A percentile compares a stretch with the other conserved stretches of the same genome.
Conservation (phyloP, 2,329 filamentous ascomycete genomes). For the Aspergillus sp. region DNA sequence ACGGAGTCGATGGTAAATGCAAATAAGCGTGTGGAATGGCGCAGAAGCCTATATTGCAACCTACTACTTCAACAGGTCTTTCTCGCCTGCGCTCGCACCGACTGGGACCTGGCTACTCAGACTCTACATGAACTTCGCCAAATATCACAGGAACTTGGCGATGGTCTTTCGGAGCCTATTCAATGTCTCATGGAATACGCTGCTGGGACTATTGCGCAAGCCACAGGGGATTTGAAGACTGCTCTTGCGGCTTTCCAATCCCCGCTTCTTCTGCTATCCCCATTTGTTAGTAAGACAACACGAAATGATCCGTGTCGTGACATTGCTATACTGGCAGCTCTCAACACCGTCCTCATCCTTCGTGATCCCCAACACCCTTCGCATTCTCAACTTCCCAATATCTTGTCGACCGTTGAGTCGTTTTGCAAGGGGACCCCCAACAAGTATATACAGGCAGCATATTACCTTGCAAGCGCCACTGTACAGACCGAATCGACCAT, state of each 20-base stretch:
- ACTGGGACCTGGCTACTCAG: constrained; percentile 62
- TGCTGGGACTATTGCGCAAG: constrained; percentile 70
- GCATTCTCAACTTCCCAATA: constrained; percentile 53
- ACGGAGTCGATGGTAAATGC: constrained; percentile 55
- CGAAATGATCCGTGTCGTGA: constrained; percentile 55
- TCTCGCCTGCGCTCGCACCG: constrained; percentile 63
- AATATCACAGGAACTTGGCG: constrained; percentile 41
- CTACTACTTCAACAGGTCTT: constrained; percentile 68
- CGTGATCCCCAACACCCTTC: constrained; percentile 57
- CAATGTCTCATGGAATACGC: constrained; percentile 64
- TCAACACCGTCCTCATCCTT: constrained; percentile 70
- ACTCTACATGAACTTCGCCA: constrained; percentile 52
- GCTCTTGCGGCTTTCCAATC: constrained; percentile 66
- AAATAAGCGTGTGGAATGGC: constrained; percentile 59
- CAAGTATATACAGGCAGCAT: constrained; percentile 71
- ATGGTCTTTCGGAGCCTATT: constrained; percentile 38
- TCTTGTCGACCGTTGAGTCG: constrained; percentile 63
- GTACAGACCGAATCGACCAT: constrained; percentile 65
- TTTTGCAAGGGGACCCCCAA: constrained; percentile 67
- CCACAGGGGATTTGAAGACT: constrained; percentile 64
- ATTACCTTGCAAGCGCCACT: constrained; percentile 68
- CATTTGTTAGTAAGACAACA: constrained; percentile 31
- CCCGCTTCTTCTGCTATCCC: constrained; percentile 52
- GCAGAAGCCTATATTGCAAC: constrained; percentile 61
- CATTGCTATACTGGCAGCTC: constrained; percentile 56